These are phyloP conservation scores for Xylaria flabelliformis DNA, from an alignment of 495 filamentous ascomycete genomes.

Conservation along the genomic window DNA sequence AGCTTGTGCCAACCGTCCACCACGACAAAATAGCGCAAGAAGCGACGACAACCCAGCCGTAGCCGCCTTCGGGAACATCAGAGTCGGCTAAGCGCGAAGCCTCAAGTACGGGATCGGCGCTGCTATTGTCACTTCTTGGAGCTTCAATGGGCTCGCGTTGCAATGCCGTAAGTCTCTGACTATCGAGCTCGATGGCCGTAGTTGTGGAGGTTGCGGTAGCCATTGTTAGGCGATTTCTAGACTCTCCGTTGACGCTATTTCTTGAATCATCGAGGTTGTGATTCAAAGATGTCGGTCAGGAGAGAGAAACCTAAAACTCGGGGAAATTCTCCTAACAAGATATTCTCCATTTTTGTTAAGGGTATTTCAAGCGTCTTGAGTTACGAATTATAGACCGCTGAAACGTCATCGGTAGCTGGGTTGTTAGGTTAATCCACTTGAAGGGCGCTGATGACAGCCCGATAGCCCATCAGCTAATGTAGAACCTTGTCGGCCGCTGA, in stretches of 20 bases:
- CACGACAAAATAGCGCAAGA: slow-evolving; percentile 59
- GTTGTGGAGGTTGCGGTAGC: slow-evolving; percentile 20
- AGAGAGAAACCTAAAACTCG: not conserved
- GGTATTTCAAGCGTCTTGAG: not conserved
- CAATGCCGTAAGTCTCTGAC: not conserved
- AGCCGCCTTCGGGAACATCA: slow-evolving; percentile 63
- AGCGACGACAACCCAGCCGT: slow-evolving; percentile 63
- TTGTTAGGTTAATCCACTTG: slow-evolving; percentile 9
- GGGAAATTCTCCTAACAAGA: not conserved
- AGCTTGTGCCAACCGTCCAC: slow-evolving; percentile 60
- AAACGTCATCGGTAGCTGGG: not conserved
- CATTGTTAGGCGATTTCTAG: slow-evolving; percentile 1
- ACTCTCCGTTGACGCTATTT: not conserved
- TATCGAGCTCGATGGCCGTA: slow-evolving; percentile 11
- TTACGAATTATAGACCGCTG: not conserved
- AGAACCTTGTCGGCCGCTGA: slow-evolving; percentile 5
- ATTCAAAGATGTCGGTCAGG: not conserved
- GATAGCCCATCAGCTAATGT: not conserved
- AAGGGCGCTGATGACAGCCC: slow-evolving; percentile 12
- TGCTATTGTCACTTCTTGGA: not conserved
- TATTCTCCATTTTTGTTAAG: not conserved
- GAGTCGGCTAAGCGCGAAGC: slow-evolving; percentile 57
- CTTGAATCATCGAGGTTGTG: not conserved
- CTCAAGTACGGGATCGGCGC: slow-evolving; percentile 53
- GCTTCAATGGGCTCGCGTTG: slow-evolving; percentile 17